Evolutionary conservation across 192 early-diverging fungal species (phyloP).

Genomic region (Backusella psychrophila): DNA sequence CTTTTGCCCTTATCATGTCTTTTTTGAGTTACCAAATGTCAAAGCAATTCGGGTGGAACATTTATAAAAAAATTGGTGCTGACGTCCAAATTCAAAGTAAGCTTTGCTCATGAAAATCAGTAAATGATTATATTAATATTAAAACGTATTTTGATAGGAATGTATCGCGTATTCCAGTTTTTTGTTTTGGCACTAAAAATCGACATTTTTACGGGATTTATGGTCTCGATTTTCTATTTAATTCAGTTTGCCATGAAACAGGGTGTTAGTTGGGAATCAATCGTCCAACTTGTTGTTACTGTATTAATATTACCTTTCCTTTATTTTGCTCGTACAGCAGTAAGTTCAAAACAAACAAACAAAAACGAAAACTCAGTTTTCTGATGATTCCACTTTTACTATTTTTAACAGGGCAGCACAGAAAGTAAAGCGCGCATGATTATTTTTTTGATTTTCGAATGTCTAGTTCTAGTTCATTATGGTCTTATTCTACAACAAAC

Average conservation of each 20-base stretch:
- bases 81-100: conserved; percentile 60
- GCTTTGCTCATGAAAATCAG: conserved; percentile 4
- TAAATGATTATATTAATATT: neutral
- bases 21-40: conserved; percentile 34
- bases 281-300: conserved; percentile 28
- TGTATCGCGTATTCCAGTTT: conserved; percentile 70
- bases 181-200: conserved; percentile 80
- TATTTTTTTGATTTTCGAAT: conserved; percentile 30
- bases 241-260: conserved; percentile 34
- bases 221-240: conserved; percentile 60
- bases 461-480: conserved; percentile 31
- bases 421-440: conserved; percentile 31
- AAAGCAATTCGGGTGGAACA: conserved; percentile 50
- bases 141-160: conserved; percentile 30
- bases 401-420: conserved; percentile 23
- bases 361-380: neutral
- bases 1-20: conserved; percentile 25
- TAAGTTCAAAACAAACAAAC: conserved; percentile 17
- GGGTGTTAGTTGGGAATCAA: conserved; percentile 26
- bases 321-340: conserved; percentile 35
- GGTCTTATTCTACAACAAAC: conserved; percentile 27
- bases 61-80: conserved; percentile 65
- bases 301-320: conserved; percentile 31
- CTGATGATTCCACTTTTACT: neutral
- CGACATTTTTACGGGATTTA: conserved; percentile 78